Base-by-base conservation (phyloP, 2,329 filamentous ascomycete species). In the Helicocarpus griseus region DNA sequence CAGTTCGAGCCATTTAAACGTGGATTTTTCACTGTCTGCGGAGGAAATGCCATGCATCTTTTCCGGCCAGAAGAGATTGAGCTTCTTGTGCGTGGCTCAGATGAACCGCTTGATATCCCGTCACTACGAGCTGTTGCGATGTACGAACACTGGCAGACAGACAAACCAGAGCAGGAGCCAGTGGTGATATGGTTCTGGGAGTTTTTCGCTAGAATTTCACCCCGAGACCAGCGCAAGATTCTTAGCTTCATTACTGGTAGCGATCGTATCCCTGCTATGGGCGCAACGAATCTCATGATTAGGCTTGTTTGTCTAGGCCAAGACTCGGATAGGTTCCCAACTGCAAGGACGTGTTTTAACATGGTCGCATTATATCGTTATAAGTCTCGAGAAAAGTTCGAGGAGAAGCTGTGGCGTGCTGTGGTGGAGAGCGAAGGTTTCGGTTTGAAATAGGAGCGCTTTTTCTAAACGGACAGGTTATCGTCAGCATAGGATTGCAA, bases 1-100 rank as follows among this genome's bases (percentile, higher is more conserved):
- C 89, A 95, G 63, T 96, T 94, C 57, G 89, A 95, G 64, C 89
- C 90, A 0, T 96, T 96, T 75, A 93, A 93, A 65, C 81, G 89
- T 50, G 90, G 90, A 0, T 96, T 96, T 69, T 96, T 89, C 66
- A 94, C 87, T 0, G 88, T 95, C 26, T 95, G 89, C 63, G 87
- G 86, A 33, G 88, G 89, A 33, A 95, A 93, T 63, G 89, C 90
- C 0, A 75, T 95, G 33, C 88, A 85, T 1, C 77, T 96, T 1
- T 95, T 95, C 67, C 81, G 87, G 14, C 86, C 90, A 0, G 89
- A 95, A 65, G 90, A 96, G 66, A 94, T 96, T 55, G 90, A 95
- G 65, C 78, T 95, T 3, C 77, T 95, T 0, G 80, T 96, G 4
- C 79, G 89, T 48, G 89, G 89, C 9, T 93, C 87, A 6, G 88